A percentile compares a stretch with the other conserved stretches of the same genome.
These are phyloP conservation scores for Quercus lobata DNA, from an alignment of 331 rosid genomes.

Conservation along the genomic window DNA sequence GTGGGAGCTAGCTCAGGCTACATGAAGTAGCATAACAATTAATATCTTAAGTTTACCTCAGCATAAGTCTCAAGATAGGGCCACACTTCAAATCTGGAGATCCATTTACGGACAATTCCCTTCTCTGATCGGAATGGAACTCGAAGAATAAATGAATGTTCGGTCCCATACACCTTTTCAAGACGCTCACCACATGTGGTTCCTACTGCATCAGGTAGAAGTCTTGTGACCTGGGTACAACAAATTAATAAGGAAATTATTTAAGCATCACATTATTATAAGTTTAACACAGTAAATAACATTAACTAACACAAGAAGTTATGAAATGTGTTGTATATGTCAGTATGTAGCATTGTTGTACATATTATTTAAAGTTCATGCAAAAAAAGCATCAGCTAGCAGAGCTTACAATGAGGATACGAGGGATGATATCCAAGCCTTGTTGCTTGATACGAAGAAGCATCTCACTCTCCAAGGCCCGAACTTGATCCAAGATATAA, in stretches of 20 bases:
- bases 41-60: constrained; percentile 42
- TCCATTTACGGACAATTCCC: constrained; percentile 91
- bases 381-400: neutral
- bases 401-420: constrained; percentile 81
- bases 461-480: constrained; percentile 98
- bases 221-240: constrained; percentile 68
- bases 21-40: no score
- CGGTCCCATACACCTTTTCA: constrained; percentile 74
- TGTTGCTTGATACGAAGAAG: constrained; percentile 84
- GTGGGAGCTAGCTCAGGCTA: no score
- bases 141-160: constrained; percentile 80
- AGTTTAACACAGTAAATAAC: neutral
- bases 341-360: no score
- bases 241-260: neutral
- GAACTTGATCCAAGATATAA: constrained; percentile 99
- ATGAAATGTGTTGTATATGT: no score
- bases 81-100: constrained; percentile 99
- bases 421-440: constrained; percentile 84
- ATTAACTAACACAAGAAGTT: neutral
- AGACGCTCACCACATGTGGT: constrained; percentile 92
- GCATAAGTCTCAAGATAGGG: constrained; percentile 95
- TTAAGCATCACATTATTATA: neutral
- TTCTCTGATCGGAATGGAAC: constrained; percentile 84
- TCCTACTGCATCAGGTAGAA: constrained; percentile 97
- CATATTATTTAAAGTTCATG: no score